Percentiles rank a stretch among this genome's conserved stretches.
These are phyloP conservation scores for Diaporthe sp. DNA, from an alignment of 2,329 filamentous ascomycete genomes.

Conservation along the genomic window DNA sequence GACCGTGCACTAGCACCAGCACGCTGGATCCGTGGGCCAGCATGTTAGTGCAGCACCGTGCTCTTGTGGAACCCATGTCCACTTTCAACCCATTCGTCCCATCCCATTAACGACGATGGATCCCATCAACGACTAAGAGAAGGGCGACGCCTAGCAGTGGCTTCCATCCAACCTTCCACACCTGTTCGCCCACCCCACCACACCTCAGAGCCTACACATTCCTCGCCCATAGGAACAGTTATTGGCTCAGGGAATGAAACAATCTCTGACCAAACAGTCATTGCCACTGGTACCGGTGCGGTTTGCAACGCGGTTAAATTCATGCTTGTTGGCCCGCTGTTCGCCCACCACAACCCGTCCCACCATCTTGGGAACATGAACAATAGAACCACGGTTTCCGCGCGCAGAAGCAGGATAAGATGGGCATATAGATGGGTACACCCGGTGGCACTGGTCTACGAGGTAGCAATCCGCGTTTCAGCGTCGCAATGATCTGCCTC, in stretches of 20 bases:
- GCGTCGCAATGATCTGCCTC: slow-evolving; percentile 26
- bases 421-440: not conserved
- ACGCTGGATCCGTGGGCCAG: not conserved
- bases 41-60: slow-evolving; percentile 8
- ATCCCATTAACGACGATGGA: slow-evolving; percentile 7
- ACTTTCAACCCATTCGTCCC: not conserved
- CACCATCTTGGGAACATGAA: not conserved
- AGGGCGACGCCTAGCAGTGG: not conserved
- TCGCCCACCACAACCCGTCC: not conserved
- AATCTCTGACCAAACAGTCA: not conserved
- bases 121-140: not conserved
- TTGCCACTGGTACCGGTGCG: not conserved
- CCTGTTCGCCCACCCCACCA: slow-evolving; percentile 5
- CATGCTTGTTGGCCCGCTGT: slow-evolving; percentile 7
- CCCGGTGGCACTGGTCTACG: slow-evolving; percentile 1
- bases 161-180: slow-evolving; percentile 22
- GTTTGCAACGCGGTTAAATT: slow-evolving; percentile 6
- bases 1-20: slow-evolving; percentile 16
- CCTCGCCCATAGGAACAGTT: not conserved
- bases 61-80: not conserved
- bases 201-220: not conserved
- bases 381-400: not conserved
- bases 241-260: slow-evolving; percentile 9
- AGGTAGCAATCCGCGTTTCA: slow-evolving; percentile 30
- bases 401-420: not conserved